phyloP scores from a whole-genome alignment of 2,329 filamentous ascomycete genomes.

The Sarocladium brachiariae region DNA sequence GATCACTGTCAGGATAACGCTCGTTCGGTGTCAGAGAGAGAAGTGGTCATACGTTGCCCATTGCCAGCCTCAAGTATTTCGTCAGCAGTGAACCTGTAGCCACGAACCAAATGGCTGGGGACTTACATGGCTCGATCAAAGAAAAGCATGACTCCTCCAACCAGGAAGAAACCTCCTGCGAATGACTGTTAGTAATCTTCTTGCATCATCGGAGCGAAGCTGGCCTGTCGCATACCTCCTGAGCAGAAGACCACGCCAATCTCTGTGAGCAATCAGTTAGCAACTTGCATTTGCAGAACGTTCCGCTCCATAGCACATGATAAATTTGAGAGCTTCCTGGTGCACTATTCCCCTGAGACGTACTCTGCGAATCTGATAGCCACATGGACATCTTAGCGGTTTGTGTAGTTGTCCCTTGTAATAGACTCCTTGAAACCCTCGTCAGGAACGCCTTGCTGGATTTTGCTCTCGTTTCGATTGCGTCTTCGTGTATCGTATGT shows the following conservation, averaged over 20 bases:
- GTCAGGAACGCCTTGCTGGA: not conserved
- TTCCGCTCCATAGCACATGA: too few species aligned
- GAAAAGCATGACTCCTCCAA: conserved; percentile 92
- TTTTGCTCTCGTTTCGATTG: not conserved
- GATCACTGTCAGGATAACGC: not conserved
- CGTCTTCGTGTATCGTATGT: too few species aligned
- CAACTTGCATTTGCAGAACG: not conserved
- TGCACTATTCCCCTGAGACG: conserved; percentile 26
- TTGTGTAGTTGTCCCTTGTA: not conserved
- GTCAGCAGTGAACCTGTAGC: conserved; percentile 12
- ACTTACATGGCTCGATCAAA: conserved; percentile 92
- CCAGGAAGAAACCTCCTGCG: conserved; percentile 85
- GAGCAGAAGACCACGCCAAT: conserved; percentile 97
- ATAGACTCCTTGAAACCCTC: not conserved
- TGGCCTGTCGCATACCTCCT: conserved; percentile 64
- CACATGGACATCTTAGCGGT: conserved; percentile 73
- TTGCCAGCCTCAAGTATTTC: conserved; percentile 64
- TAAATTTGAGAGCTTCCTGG: too few species aligned
- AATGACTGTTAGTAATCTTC: conserved; percentile 14
- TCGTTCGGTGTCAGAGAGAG: conserved; percentile 11
- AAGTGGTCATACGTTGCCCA: conserved; percentile 72
- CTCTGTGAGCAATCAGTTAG: conserved; percentile 53
- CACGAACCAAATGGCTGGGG: conserved; percentile 2
- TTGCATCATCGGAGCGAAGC: conserved; percentile 15
- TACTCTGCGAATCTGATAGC: conserved; percentile 94